These are phyloP conservation scores for Aspergillus phoenicis DNA, from an alignment of 2,329 filamentous ascomycete genomes.

Conservation along the genomic window DNA sequence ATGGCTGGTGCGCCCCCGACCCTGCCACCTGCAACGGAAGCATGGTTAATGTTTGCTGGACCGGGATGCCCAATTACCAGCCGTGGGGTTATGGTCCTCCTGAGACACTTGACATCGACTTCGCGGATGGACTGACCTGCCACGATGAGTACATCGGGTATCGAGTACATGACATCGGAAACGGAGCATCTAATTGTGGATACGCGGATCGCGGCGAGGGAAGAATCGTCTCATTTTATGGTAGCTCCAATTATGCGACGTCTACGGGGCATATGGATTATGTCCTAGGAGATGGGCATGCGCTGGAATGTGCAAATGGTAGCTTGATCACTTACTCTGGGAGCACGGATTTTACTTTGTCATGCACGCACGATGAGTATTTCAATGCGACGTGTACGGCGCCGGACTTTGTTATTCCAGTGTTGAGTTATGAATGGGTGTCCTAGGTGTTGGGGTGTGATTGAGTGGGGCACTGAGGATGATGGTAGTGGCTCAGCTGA, in stretches of 20 bases:
- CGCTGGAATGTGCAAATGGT: slow-evolving; percentile 30
- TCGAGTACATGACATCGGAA: slow-evolving; percentile 32
- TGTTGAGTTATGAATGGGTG: slow-evolving; percentile 31
- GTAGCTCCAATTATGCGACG: slow-evolving; percentile 22
- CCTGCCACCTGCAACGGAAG: slow-evolving; percentile 28
- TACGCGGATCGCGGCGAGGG: slow-evolving; percentile 30
- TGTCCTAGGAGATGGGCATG: slow-evolving; percentile 28
- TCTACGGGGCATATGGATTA: slow-evolving; percentile 29
- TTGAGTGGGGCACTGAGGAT: not conserved
- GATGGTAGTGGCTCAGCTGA: not conserved
- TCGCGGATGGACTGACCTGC: slow-evolving; percentile 28
- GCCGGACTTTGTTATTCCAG: slow-evolving; percentile 27
- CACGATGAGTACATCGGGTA: slow-evolving; percentile 34
- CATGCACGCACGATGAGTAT: slow-evolving; percentile 28
- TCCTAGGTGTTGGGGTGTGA: not conserved
- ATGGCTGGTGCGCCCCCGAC: slow-evolving; percentile 27
- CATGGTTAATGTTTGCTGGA: slow-evolving; percentile 31
- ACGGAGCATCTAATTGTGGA: slow-evolving; percentile 32
- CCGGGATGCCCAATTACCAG: slow-evolving; percentile 35
- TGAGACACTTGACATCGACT: slow-evolving; percentile 29
- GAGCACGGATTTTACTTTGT: slow-evolving; percentile 26
- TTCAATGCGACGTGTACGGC: slow-evolving; percentile 35
- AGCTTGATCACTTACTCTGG: slow-evolving; percentile 32
- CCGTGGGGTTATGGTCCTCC: slow-evolving; percentile 33
- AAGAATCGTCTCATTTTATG: slow-evolving; percentile 33